Base-by-base conservation (phyloP, 2,329 filamentous ascomycete genomes). In the Penicillium oxalicum region DNA sequence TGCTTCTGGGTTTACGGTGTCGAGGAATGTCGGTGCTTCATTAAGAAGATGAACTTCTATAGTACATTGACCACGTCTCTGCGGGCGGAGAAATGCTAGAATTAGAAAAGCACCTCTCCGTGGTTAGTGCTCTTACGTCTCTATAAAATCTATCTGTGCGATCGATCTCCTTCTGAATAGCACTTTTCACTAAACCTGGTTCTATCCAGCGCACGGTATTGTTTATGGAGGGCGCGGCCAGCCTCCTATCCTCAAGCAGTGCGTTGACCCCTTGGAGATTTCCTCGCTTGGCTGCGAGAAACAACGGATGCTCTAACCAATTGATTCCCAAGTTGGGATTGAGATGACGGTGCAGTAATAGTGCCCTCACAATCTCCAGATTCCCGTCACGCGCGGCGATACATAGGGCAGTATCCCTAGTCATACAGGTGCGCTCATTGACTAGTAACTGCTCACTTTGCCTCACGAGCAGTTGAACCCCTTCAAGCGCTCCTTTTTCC, bases 361-460 rank as follows among this genome's bases (percentile, higher is more conserved):
- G 25, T 33, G 39, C 35, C 34, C 26, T 28, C 11, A 48, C 28
- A 24, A 48, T 32, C 9, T 34, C 35, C 9, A 28, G 26, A 24
- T 43, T 38, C 3, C 40, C 46, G 13, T 37, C 32, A 25, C 40
- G 46, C 28, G 40, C 46, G 24, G 40, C 40, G 35, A 44, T 48
- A 27, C 27, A 48, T 18, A 48, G 27, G 4, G 40, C 40, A 9
- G 45, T 48, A 29, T 48, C 40, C 13, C 38, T 9, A 24, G 11
- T 29, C n/a, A 24, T 27, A 27, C 42, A 32, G 13, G 40, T 44
- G 26, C 25, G 32, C 5, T 43, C 34, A 24, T 48, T 48, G 9
- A 48, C 26, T 18, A 29, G 9, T n/a, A 48, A 28, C 9, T 29
- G 8, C 11, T 43, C 40, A 36, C 27, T 36, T 29, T 37, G 35